Evolutionary conservation across 495 filamentous ascomycete species (phyloP).

Genomic region (Xylaria telfairii): DNA sequence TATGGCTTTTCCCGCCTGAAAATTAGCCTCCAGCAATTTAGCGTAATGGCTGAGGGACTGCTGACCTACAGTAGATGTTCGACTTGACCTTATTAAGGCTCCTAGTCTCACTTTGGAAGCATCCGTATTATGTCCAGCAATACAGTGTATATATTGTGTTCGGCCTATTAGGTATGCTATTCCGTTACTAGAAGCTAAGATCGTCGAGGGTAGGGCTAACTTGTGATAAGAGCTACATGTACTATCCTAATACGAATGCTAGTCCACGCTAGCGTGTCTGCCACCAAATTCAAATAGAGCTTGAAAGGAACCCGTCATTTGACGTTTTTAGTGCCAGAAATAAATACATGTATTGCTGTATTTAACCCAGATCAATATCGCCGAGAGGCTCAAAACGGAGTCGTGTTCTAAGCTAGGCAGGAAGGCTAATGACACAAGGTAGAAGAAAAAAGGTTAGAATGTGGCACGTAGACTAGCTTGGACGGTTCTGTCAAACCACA

Average conservation of each 20-base stretch:
- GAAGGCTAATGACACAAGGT: not conserved
- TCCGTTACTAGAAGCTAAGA: not conserved
- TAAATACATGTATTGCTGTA: not conserved
- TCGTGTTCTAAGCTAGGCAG: not conserved
- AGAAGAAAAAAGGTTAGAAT: not conserved
- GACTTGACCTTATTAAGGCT: not conserved
- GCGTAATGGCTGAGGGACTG: not conserved
- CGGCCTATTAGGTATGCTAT: not conserved
- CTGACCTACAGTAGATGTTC: not conserved
- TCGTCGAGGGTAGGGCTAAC: not conserved
- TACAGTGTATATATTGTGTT: conserved; percentile 1
- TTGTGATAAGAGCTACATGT: not conserved
- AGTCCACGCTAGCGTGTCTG: not conserved
- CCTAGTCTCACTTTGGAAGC: not conserved
- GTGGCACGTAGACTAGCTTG: not conserved
- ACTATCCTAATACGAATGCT: conserved; percentile 1
- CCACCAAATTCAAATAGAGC: not conserved
- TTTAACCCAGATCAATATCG: conserved; percentile 6
- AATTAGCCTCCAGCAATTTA: not conserved
- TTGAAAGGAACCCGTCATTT: not conserved
- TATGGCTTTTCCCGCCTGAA: conserved; percentile 4
- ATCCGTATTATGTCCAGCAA: not conserved
- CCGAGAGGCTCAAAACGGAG: conserved; percentile 8
- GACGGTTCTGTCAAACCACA: conserved; percentile 7
- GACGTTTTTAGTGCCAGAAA: not conserved